Base-by-base conservation (phyloP, 768 basidiomycete genomes). In the Mrakia frigida region DNA sequence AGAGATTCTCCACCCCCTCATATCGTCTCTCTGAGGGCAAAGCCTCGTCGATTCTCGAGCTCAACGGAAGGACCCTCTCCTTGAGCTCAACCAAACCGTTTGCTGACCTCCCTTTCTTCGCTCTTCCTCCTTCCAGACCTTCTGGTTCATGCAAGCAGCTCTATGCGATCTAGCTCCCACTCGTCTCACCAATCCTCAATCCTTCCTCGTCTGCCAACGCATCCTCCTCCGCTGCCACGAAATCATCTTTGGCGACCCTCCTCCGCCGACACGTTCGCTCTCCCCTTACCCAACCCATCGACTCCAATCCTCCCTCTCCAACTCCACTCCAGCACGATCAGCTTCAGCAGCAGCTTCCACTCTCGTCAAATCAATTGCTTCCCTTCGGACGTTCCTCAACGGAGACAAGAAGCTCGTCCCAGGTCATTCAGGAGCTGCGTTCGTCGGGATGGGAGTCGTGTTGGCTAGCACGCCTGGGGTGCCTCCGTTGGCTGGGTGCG, bases 91-190 rank as follows among this genome's bases (percentile, higher is more conserved):
- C 67, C 79, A 50, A 77, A 43, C 63, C 33, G 23, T 18, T 25
- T 25, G 65, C 61, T 46, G n/a, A 39, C 35, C 53, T 16, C 35
- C 41, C 37, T 31, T 18, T 18, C 25, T 35, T 18, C 61, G 28
- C 41, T 79, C 78, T 73, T 68, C 37, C 73, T 33, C 28, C 7
- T 50, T 35, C 11, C 82, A 95, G 94, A 98, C 97, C 0, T 85
- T 99, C 63, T 98, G 96, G 94, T 97, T 95, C 84, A 95, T 98
- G 91, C 97, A 98, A 88, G 93, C 96, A 23, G 89, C 92, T 37
- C 86, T 99, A 28, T 89, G 88, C 75, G 97, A 99, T 83, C 86
- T 98, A 11, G 87, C 90, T 0, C 80, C 83, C 60, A 80, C 84
- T 63, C 77, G 84, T 2, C 86, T 85, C 21, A 87, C 89, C 71